These are phyloP conservation scores for Agaricus sinodeliciosus DNA, from an alignment of 768 basidiomycete genomes.

Conservation along the genomic window DNA sequence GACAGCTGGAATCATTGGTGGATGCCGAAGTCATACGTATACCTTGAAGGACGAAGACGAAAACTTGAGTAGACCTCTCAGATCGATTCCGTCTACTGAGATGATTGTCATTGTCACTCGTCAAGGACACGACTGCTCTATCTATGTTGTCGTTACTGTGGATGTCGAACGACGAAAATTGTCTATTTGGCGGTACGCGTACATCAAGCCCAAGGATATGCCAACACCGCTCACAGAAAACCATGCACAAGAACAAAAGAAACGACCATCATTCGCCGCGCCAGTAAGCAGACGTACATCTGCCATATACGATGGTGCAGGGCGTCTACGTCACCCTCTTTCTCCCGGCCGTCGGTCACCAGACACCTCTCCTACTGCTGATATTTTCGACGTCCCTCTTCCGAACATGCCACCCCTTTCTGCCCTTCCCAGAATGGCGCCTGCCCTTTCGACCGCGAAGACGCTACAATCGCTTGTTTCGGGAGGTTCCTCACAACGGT, in stretches of 20 bases:
- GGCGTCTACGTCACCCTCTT: constrained; percentile 27
- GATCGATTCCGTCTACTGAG: constrained; percentile 55
- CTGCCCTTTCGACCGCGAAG: constrained; percentile 43
- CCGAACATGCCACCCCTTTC: constrained; percentile 35
- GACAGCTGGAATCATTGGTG: constrained; percentile 53
- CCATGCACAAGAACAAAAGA: constrained; percentile 22
- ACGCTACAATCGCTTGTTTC: constrained; percentile 44
- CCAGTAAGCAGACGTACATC: constrained; percentile 32
- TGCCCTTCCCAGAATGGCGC: constrained; percentile 46
- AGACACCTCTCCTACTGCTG: constrained; percentile 28
- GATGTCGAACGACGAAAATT: constrained; percentile 45
- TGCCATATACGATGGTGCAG: constrained; percentile 28
- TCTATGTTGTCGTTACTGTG: constrained; percentile 51
- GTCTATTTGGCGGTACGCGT: constrained; percentile 69
- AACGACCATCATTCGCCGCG: constrained; percentile 33
- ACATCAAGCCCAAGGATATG: constrained; percentile 49
- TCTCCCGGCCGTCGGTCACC: constrained; percentile 29
- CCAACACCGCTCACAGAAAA: constrained; percentile 7
- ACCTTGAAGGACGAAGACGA: constrained; percentile 51
- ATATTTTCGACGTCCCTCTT: constrained; percentile 22
- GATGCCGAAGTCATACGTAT: constrained; percentile 25
- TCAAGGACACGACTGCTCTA: constrained; percentile 28
- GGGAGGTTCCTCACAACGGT: constrained; percentile 18
- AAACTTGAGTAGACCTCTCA: constrained; percentile 41
- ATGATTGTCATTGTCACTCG: constrained; percentile 49